phyloP scores from a whole-genome alignment of 805 yeast species.

The Saturnispora besseyi region DNA sequence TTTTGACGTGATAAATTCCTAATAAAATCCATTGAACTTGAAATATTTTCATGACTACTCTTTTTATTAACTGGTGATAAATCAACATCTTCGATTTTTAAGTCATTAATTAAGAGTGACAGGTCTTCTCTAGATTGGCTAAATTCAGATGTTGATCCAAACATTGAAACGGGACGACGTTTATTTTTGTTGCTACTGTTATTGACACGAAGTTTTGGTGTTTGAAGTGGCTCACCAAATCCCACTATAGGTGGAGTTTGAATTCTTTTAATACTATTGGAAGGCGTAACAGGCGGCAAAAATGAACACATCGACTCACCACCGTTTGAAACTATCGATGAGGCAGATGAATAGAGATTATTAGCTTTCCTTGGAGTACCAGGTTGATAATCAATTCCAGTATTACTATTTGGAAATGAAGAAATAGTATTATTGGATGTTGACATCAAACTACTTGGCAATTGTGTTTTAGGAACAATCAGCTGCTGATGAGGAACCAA shows the following conservation, averaged over 20 bases:
- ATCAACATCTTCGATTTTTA: slow-evolving; percentile 27
- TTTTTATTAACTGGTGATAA: slow-evolving; percentile 20
- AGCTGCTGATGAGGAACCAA: neutral
- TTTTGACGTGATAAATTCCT: slow-evolving; percentile 30
- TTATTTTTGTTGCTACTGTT: neutral
- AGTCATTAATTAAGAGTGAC: slow-evolving; percentile 8
- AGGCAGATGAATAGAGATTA: slow-evolving; percentile 4
- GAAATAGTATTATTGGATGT: neutral
- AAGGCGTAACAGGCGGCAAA: neutral
- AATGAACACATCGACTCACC: slow-evolving; percentile 3
- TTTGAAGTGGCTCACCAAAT: neutral
- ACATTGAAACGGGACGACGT: slow-evolving; percentile 10
- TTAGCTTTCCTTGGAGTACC: neutral
- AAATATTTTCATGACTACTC: slow-evolving; percentile 19
- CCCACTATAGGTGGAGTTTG: neutral
- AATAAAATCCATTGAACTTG: slow-evolving; percentile 32
- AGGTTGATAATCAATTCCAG: neutral
- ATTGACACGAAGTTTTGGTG: neutral
- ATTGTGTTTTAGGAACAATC: neutral
- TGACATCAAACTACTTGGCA: neutral
- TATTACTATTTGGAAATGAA: neutral
- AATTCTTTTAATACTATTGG: neutral
- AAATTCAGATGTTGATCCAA: slow-evolving; percentile 5
- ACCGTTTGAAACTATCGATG: slow-evolving; percentile 2
- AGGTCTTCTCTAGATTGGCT: slow-evolving; percentile 7